Base-by-base conservation (phyloP, 2,329 filamentous ascomycete species). In the Stagonosporopsis cucurbitacearum region DNA sequence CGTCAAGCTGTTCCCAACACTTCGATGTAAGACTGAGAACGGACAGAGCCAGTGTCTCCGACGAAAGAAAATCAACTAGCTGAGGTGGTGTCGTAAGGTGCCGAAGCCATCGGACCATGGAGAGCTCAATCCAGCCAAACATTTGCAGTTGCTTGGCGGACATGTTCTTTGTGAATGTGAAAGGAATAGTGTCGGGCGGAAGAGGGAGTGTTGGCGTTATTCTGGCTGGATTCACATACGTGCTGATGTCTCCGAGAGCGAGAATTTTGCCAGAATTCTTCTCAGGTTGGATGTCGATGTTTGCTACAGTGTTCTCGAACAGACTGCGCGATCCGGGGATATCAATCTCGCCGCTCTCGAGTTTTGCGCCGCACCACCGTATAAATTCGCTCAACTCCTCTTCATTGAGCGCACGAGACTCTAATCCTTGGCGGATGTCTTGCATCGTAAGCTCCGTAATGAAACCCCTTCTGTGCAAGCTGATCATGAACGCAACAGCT, bases 391-490 rank as follows among this genome's bases (percentile, higher is more conserved):
- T 81, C 15, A 96, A 82, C 74, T 98, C 94, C 28, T 84, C 81
- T 59, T 91, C 88, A 43, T 84, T 89, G 54, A 99, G 80, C 1
- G 95, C 91, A 68, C 91, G 92, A 7, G 87, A 84, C 67, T 92
- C 91, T 3, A 99, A 80, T 64, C 96, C 93, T 57, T 87, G 80
- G 60, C 88, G 90, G 57, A 99, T 91, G 70, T 99, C 95, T 4
- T 87, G 85, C 25, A 95, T 88, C 0, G 91, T 96, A 54, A 98
- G 90, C 62, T 92, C 88, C 1, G 87, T 90, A n/a, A 99, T 84
- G 52, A 98, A 82, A 1, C 91, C 92, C 71, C 92, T 95, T 32
- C 93, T 90, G 53, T 88, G 88, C 41, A 99, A 78, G 65, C 91
- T 92, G 55, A 84, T 84, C 54, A 98, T 86, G 65, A 99, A 96